Conservation (phyloP, 2,329 filamentous ascomycete species). For the Monosporascus ibericus region DNA sequence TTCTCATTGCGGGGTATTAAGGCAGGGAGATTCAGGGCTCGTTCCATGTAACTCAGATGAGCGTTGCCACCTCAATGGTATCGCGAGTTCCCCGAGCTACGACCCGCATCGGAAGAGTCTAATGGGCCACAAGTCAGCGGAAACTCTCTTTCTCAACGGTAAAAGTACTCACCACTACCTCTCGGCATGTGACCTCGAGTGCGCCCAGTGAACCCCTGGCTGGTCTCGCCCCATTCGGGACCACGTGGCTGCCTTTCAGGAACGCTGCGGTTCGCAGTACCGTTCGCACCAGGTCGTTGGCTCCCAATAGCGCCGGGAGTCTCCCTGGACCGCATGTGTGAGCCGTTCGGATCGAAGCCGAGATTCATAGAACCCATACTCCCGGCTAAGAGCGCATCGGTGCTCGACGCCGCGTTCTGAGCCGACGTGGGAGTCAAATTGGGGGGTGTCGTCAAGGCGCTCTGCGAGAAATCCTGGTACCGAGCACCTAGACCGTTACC, state of each 20-base stretch:
- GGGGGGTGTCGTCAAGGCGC: slow-evolving; percentile 25
- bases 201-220: slow-evolving; percentile 46
- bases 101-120: slow-evolving; percentile 29
- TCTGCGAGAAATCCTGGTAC: slow-evolving; percentile 26
- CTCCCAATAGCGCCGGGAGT: slow-evolving; percentile 59
- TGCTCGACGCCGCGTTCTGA: slow-evolving; percentile 25
- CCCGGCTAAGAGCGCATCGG: slow-evolving; percentile 25
- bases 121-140: slow-evolving; percentile 9
- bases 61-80: slow-evolving; percentile 19
- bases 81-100: slow-evolving; percentile 23
- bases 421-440: slow-evolving; percentile 28
- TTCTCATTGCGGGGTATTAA: slow-evolving; percentile 21
- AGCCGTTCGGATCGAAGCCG: slow-evolving; percentile 40
- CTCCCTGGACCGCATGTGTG: slow-evolving; percentile 36
- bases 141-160: neutral
- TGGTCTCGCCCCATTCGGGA: slow-evolving; percentile 52
- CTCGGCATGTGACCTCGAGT: slow-evolving; percentile 55
- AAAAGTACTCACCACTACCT: slow-evolving; percentile 46
- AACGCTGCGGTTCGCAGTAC: slow-evolving; percentile 35
- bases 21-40: slow-evolving; percentile 15
- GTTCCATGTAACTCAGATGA: neutral
- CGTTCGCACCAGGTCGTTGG: slow-evolving; percentile 50
- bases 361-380: slow-evolving; percentile 41
- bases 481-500: slow-evolving; percentile 39
- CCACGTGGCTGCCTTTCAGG: slow-evolving; percentile 60